Evolutionary conservation across 768 basidiomycete species (phyloP).

Genomic region (Pulveroboletus ravenelii): DNA sequence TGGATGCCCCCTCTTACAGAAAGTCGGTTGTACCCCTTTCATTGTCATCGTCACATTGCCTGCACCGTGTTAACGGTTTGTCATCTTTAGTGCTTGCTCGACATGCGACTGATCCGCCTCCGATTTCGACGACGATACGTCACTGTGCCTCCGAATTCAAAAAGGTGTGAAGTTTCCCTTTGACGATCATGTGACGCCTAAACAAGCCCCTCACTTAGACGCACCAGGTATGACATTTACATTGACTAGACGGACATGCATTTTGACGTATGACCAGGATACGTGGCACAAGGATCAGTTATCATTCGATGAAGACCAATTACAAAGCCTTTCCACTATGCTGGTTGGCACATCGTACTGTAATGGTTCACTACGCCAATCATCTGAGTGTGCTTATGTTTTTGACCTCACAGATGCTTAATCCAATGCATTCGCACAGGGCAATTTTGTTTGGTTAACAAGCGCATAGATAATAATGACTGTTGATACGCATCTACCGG

Average conservation of each 20-base stretch:
- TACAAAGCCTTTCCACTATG: slow-evolving; percentile 83
- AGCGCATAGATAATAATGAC: neutral
- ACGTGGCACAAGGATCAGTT: slow-evolving; percentile 90
- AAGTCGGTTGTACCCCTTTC: slow-evolving; percentile 37
- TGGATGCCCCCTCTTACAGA: slow-evolving; percentile 87
- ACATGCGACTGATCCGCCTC: slow-evolving; percentile 81
- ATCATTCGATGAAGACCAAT: slow-evolving; percentile 83
- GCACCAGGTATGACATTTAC: slow-evolving; percentile 46
- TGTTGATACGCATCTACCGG: slow-evolving; percentile 2
- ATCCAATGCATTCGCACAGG: slow-evolving; percentile 9
- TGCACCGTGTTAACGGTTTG: neutral
- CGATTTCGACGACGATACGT: slow-evolving; percentile 86
- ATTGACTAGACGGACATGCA: slow-evolving; percentile 1
- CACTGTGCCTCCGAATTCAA: slow-evolving; percentile 83
- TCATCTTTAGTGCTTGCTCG: slow-evolving; percentile 57
- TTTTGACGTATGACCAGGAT: slow-evolving; percentile 47
- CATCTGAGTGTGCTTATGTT: slow-evolving; percentile 12
- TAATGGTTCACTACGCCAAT: slow-evolving; percentile 35
- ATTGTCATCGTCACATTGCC: neutral
- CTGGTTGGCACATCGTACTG: slow-evolving; percentile 88
- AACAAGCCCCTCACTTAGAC: slow-evolving; percentile 37
- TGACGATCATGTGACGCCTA: slow-evolving; percentile 1
- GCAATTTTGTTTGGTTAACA: neutral
- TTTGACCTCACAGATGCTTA: slow-evolving; percentile 22
- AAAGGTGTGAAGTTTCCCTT: slow-evolving; percentile 49